phyloP scores from a whole-genome alignment of 352 stramenopile species.

The Globisporangium canariense region DNA sequence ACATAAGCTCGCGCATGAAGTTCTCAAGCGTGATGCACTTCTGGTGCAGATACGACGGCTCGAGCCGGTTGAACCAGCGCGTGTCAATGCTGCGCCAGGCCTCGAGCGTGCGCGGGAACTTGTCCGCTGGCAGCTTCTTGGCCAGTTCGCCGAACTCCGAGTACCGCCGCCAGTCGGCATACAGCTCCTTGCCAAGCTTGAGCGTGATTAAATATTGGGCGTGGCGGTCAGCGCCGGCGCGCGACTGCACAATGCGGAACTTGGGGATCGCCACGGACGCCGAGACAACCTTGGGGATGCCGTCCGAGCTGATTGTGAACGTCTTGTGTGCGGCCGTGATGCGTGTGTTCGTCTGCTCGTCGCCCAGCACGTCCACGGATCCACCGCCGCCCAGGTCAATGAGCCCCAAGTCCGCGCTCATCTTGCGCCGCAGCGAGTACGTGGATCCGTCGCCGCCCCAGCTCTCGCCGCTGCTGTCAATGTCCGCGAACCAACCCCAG shows the following conservation, averaged over 20 bases:
- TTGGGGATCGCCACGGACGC: slow-evolving; percentile 83
- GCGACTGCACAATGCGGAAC: slow-evolving; percentile 86
- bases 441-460: slow-evolving; percentile 68
- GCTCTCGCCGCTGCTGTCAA: slow-evolving; percentile 83
- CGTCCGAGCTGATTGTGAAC: slow-evolving; percentile 72
- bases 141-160: slow-evolving; percentile 85
- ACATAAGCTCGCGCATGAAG: slow-evolving; percentile 88
- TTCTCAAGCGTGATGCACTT: slow-evolving; percentile 89
- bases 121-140: slow-evolving; percentile 68
- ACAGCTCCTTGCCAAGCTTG: slow-evolving; percentile 84
- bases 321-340: slow-evolving; percentile 86
- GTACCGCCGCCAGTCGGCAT: slow-evolving; percentile 85
- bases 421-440: slow-evolving; percentile 54
- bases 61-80: slow-evolving; percentile 84
- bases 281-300: slow-evolving; percentile 76
- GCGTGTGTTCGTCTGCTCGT: slow-evolving; percentile 81
- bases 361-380: slow-evolving; percentile 66
- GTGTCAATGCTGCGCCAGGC: slow-evolving; percentile 79
- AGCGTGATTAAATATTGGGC: slow-evolving; percentile 87
- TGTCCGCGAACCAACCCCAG: slow-evolving; percentile 88
- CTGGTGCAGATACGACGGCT: slow-evolving; percentile 84
- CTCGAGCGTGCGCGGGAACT: slow-evolving; percentile 56
- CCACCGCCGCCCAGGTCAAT: slow-evolving; percentile 59
- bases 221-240: slow-evolving; percentile 73
- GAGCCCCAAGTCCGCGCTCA: slow-evolving; percentile 72